Base-by-base conservation (phyloP, 2,329 filamentous ascomycete genomes). In the Xylaria sp. region DNA sequence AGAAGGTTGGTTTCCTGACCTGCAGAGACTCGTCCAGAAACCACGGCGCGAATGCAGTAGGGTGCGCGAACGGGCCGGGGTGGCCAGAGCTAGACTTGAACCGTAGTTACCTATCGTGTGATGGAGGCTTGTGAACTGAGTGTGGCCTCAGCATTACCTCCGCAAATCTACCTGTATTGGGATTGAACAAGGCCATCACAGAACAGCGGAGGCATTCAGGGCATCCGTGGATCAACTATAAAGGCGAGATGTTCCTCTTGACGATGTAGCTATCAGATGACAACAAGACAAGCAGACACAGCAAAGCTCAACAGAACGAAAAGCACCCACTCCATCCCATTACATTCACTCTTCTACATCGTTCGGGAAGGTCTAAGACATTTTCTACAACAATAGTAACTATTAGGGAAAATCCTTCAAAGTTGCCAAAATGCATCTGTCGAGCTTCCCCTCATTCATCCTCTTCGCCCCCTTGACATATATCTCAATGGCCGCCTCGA, bases 401-500 rank as follows among this genome's bases (percentile, higher is more conserved):
- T 46, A 4, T 37, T 57, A 25, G 14, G 25, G 9, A 37, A 45
- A 15, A 8, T 14, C 21, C 7, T 17, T n/a, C n/a, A n/a, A 57
- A n/a, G 14, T 28, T 28, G 14, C 47, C 60, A 63, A 21, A 61
- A 65, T 67, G 67, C 60, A 63, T 51, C 61, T 49, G 46, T 53
- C 66, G 61, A 56, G 9, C 40, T 58, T 57, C 33, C 37, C 67
- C 50, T 54, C 72, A 45, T 60, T 72, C 17, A 43, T 61, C 50
- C 45, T 65, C 47, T 31, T 69, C 60, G 53, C 66, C 50, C 17
- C 62, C 17, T 43, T 59, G 28, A 65, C 67, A 42, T 61, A 69
- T 56, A 56, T 69, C 15, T 61, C 70, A 21, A 38, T 49, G 9
- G n/a, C 67, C 9, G 53, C 55, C 64, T 17, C 67, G 40, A 40